Conservation (phyloP, 2,329 filamentous ascomycete species). For the Emmonsiellopsis sp. region DNA sequence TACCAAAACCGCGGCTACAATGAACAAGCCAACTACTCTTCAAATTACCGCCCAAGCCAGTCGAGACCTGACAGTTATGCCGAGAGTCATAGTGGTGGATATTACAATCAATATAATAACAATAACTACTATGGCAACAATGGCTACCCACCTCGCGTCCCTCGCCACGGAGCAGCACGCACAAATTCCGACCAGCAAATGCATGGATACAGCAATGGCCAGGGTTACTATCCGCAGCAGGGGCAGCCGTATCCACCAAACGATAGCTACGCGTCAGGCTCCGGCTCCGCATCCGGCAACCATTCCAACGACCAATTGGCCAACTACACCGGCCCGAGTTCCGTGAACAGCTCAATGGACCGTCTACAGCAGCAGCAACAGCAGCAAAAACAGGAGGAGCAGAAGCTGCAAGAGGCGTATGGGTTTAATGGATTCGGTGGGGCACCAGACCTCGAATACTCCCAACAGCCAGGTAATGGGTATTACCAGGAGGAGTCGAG, state of each 20-base stretch:
- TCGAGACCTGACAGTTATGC: slow-evolving; percentile 39
- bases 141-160: slow-evolving; percentile 19
- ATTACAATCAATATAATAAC: slow-evolving; percentile 38
- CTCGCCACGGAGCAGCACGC: slow-evolving; percentile 23
- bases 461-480: slow-evolving; percentile 11
- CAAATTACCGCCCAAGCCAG: slow-evolving; percentile 22
- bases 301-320: slow-evolving; percentile 61
- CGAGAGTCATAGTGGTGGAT: slow-evolving; percentile 30
- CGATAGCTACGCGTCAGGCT: slow-evolving; percentile 69
- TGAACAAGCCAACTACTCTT: slow-evolving; percentile 23
- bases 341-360: slow-evolving; percentile 86
- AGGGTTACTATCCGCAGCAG: slow-evolving; percentile 29
- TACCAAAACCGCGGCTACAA: slow-evolving; percentile 23
- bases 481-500: slow-evolving; percentile 14
- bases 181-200: slow-evolving; percentile 24
- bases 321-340: slow-evolving; percentile 83
- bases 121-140: slow-evolving; percentile 20
- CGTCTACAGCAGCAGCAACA: slow-evolving; percentile 47
- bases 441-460: slow-evolving; percentile 28
- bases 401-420: slow-evolving; percentile 48
- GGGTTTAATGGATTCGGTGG: slow-evolving; percentile 48
- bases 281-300: slow-evolving; percentile 55
- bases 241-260: slow-evolving; percentile 63
- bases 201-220: slow-evolving; percentile 18
- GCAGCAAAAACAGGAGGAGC: slow-evolving; percentile 26